phyloP scores from a whole-genome alignment of 2,329 filamentous ascomycete species.

The Arachnopeziza araneosa region DNA sequence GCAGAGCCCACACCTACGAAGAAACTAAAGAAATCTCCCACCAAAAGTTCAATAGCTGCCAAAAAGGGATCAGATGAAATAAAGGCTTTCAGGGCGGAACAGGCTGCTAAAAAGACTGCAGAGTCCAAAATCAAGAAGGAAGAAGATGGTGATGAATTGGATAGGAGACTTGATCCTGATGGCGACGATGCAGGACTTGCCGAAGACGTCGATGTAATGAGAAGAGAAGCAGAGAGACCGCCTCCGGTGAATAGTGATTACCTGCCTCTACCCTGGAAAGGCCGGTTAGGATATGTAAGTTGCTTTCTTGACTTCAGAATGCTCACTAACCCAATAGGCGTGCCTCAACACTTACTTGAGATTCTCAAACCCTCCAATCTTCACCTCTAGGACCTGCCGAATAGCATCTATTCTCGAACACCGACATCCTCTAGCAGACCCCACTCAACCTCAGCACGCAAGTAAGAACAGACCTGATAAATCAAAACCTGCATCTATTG shows the following conservation, averaged over 20 bases:
- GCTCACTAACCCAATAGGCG: conserved; percentile 44
- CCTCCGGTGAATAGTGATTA: conserved; percentile 79
- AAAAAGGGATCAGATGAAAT: conserved; percentile 31
- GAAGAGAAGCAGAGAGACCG: conserved; percentile 35
- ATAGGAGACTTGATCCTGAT: conserved; percentile 25
- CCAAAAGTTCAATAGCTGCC: conserved; percentile 28
- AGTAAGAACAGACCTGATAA: conserved; percentile 85
- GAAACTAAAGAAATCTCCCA: conserved; percentile 24
- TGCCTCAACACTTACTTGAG: conserved; percentile 91
- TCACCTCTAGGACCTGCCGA: conserved; percentile 85
- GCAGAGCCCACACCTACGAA: conserved; percentile 13
- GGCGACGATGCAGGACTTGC: conserved; percentile 22
- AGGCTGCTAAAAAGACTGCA: conserved; percentile 26
- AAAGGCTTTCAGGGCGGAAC: conserved; percentile 28
- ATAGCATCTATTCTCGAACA: conserved; percentile 89
- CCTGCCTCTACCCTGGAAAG: conserved; percentile 85
- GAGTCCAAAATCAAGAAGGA: conserved; percentile 24
- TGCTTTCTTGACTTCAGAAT: not conserved
- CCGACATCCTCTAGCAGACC: conserved; percentile 72
- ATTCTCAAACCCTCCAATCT: conserved; percentile 74
- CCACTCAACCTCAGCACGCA: conserved; percentile 68
- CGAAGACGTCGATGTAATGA: conserved; percentile 27
- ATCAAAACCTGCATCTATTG: conserved; percentile 57
- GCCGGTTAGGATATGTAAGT: conserved; percentile 78
- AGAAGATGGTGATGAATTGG: conserved; percentile 23